Conservation (phyloP, 73 alveolate species). For the Paraurostyla sp. region DNA sequence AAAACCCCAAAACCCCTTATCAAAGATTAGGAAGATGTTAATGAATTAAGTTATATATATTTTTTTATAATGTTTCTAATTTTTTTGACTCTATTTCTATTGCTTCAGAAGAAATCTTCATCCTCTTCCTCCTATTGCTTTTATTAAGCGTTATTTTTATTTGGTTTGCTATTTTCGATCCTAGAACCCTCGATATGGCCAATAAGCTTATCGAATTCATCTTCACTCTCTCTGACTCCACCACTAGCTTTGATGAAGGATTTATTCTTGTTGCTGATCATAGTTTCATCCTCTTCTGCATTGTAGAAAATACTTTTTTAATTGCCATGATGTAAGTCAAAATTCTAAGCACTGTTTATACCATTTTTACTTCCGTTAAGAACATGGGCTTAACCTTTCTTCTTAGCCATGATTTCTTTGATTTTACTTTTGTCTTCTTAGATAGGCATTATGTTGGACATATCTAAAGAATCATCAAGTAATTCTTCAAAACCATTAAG, state of each 20-base stretch:
- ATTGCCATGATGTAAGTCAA: too few species aligned
- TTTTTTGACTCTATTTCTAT: not conserved
- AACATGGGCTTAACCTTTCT: not conserved
- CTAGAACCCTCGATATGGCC: slow-evolving; percentile 43
- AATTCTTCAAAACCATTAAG: slow-evolving; percentile 20
- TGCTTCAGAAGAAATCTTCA: not conserved
- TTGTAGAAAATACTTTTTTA: not conserved
- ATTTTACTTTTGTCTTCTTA: not conserved
- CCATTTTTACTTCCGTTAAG: not conserved
- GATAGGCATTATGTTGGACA: not conserved
- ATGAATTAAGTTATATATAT: too few species aligned
- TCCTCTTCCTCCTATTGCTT: not conserved
- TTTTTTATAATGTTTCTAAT: too few species aligned
- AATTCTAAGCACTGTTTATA: too few species aligned
- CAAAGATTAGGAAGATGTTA: too few species aligned
- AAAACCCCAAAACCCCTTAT: too few species aligned
- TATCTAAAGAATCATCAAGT: not conserved
- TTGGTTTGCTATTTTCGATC: not conserved
- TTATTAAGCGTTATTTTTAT: not conserved
- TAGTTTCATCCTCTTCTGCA: not conserved
- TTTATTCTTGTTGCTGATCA: not conserved
- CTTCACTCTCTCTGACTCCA: slow-evolving; percentile 10
- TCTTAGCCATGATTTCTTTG: slow-evolving; percentile 16
- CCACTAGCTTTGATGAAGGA: not conserved
- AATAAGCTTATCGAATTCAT: slow-evolving; percentile 43